These are phyloP conservation scores for Fistulinella prunicolor DNA, from an alignment of 768 basidiomycete genomes.

Conservation along the genomic window DNA sequence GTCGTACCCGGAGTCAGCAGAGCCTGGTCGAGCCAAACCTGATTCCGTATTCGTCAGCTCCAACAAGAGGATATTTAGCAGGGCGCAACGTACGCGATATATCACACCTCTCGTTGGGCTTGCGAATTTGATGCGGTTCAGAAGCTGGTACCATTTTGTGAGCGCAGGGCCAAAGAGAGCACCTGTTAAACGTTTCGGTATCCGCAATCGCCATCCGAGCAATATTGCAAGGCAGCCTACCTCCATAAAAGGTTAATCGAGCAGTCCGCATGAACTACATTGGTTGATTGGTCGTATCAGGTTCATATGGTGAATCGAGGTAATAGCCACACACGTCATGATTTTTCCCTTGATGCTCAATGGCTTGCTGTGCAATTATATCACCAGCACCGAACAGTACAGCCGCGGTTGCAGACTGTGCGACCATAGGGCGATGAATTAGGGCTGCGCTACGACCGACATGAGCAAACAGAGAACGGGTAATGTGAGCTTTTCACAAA, in stretches of 20 bases:
- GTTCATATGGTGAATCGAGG: background rate
- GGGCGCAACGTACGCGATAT: constrained; percentile 52
- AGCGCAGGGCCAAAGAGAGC: constrained; percentile 77
- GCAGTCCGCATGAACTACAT: constrained; percentile 56
- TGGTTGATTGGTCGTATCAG: background rate
- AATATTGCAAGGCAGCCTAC: constrained; percentile 28
- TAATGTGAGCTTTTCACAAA: constrained; percentile 16
- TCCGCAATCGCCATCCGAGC: background rate
- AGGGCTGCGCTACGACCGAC: constrained; percentile 47
- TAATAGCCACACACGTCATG: constrained; percentile 63
- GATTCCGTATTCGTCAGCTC: constrained; percentile 4
- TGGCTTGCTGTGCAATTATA: constrained; percentile 80
- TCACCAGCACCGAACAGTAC: constrained; percentile 74
- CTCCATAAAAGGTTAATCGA: constrained; percentile 71
- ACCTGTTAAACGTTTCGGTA: constrained; percentile 34
- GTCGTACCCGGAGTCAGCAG: constrained; percentile 63
- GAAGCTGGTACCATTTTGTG: constrained; percentile 76
- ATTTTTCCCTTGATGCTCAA: constrained; percentile 65
- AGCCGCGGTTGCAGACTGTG: constrained; percentile 63
- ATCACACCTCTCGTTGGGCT: constrained; percentile 55
- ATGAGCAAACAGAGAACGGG: constrained; percentile 3
- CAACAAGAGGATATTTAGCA: background rate
- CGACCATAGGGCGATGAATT: constrained; percentile 56
- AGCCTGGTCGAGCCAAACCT: constrained; percentile 84
- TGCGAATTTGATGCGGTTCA: constrained; percentile 68